Evolutionary conservation across 2,329 filamentous ascomycete species (phyloP).

Genomic region (Escovopsis sp.): DNA sequence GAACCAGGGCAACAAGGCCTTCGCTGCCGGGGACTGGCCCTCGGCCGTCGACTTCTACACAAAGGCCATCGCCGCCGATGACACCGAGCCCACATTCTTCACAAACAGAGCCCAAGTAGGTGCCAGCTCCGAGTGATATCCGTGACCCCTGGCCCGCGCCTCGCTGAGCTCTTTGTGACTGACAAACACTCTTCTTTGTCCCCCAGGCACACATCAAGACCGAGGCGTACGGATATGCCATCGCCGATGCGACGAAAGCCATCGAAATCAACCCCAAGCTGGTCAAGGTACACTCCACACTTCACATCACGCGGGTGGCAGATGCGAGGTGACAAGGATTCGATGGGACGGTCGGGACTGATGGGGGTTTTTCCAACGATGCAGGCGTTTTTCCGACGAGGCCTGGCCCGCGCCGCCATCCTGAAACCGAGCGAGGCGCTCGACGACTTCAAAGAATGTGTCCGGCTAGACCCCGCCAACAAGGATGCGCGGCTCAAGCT

Average conservation of each 20-base stretch:
- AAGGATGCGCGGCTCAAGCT: constrained; percentile 84
- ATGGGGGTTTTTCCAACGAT: not conserved
- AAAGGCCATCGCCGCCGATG: constrained; percentile 73
- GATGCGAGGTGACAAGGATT: not conserved
- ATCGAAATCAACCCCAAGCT: constrained; percentile 79
- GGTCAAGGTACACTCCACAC: constrained; percentile 54
- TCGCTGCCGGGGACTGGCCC: constrained; percentile 75
- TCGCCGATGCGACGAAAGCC: constrained; percentile 79
- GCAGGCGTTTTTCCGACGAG: constrained; percentile 74
- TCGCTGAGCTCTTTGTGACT: too few relatives aligned
- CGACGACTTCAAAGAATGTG: constrained; percentile 82
- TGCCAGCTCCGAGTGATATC: constrained; percentile 10
- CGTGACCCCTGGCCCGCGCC: too few relatives aligned
- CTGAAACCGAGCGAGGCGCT: constrained; percentile 77
- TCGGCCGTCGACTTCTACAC: constrained; percentile 71
- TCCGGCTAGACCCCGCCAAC: constrained; percentile 74
- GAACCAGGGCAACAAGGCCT: constrained; percentile 88
- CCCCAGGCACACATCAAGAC: constrained; percentile 80
- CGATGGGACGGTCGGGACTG: constrained; percentile 1
- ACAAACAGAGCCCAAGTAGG: constrained; percentile 87
- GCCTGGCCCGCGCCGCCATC: constrained; percentile 82
- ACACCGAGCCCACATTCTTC: constrained; percentile 76
- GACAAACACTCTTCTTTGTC: constrained; percentile 13
- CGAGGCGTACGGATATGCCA: constrained; percentile 86
- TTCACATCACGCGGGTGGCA: too few relatives aligned